Evolutionary conservation across 805 yeast species (phyloP), one percentile per base, ranked within the genome.

Genomic region (Saccharomycopsis fermentans): DNA sequence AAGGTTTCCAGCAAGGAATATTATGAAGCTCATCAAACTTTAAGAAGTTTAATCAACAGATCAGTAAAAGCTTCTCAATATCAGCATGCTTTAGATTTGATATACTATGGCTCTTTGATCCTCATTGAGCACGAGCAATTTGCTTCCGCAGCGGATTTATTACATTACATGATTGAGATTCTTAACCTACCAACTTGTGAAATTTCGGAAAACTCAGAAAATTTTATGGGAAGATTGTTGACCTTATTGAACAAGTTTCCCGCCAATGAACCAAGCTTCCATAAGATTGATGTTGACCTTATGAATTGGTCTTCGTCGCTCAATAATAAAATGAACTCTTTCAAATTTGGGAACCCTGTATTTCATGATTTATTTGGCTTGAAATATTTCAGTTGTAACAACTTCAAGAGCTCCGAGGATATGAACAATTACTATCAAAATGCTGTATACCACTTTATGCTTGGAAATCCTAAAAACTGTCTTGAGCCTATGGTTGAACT

Each of bases 21-120:
- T 73, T 92, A 92, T 69, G 99, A 94, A 69, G 98, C 98, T 0
- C 97, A 92, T 69, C 98, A 94, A 71, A 91, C 96, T 0, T 77
- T 94, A 55, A 77, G 97, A 67, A 90, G 98, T 5, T 87, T 92
- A 57, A 87, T 88, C 48, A 90, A 90, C 64, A 78, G 99, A 68
- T 86, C 87, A 67, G 85, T 87, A 50, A 81, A 87, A 63, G 68
- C 83, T 26, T 81, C 82, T 61, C 81, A 85, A 59, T 81, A 85
- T 60, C 73, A 71, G 2, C 84, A 86, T 43, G 96, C 97, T 9
- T 77, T 82, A 55, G 90, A 87, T 54, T 73, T 90, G 58, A 76
- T 92, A 35, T 81, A 81, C 65, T 82, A 83, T 64, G 91, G 92
- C 48, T 79, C 95, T 0, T 73, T 81, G 61, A 81, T 84, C 21